Conservation (phyloP, 2,329 filamentous ascomycete species). For the Cercospora sojina region DNA sequence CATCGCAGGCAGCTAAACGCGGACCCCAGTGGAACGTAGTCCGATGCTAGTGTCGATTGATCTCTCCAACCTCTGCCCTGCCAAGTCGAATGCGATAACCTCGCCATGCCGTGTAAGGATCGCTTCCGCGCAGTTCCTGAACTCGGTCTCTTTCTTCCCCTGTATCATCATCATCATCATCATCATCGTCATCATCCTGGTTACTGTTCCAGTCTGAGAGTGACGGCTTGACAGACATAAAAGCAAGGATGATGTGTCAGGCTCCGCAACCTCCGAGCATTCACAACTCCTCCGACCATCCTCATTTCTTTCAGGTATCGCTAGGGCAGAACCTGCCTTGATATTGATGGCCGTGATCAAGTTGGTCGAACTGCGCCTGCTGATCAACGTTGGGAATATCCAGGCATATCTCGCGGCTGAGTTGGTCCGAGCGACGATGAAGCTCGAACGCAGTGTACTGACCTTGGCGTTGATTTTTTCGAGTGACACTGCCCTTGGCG, state of each 20-base stretch:
- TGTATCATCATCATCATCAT: too few relatives aligned
- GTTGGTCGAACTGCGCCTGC: neutral
- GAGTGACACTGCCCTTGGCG: neutral
- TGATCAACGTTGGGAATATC: neutral
- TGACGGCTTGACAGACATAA: too few relatives aligned
- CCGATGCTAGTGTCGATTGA: neutral
- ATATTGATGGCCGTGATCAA: neutral
- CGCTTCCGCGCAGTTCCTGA: too few relatives aligned
- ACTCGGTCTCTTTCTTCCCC: too few relatives aligned
- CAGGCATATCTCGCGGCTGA: neutral
- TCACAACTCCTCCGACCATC: too few relatives aligned
- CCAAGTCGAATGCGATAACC: neutral
- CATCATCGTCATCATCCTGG: too few relatives aligned
- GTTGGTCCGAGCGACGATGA: neutral
- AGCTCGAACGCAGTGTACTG: neutral
- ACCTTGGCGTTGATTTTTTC: neutral
- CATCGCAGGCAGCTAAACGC: neutral
- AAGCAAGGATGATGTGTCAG: too few relatives aligned
- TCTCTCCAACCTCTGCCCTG: neutral
- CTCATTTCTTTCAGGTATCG: too few relatives aligned
- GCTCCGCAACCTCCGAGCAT: too few relatives aligned
- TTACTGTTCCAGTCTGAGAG: too few relatives aligned
- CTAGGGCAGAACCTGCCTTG: too few relatives aligned
- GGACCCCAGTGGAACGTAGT: neutral
- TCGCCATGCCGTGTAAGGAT: neutral